Percentiles rank a stretch among this genome's conserved stretches.
Evolutionary conservation across 148 eudicot genomes (phyloP).

Genomic region (Cornus suecica): DNA sequence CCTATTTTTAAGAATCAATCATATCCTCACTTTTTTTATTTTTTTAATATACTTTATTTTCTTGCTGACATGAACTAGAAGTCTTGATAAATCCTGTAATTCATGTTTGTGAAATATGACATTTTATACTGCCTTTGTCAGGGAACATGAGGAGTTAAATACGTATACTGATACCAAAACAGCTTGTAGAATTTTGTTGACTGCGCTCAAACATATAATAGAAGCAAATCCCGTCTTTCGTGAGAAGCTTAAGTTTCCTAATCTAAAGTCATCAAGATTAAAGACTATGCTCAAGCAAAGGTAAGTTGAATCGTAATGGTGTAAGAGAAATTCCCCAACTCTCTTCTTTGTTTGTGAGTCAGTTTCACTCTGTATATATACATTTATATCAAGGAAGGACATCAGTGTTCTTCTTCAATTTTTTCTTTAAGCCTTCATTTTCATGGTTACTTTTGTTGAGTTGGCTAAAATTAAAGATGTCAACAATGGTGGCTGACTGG

Average conservation of each 20-base stretch:
- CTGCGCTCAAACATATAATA: conserved; percentile 73
- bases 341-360: background rate
- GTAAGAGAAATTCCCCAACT: background rate
- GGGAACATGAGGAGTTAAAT: conserved; percentile 90
- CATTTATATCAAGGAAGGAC: background rate
- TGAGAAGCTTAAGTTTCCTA: conserved; percentile 77
- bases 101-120: background rate
- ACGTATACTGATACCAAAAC: conserved; percentile 81
- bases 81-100: too few species aligned
- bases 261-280: conserved; percentile 72
- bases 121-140: conserved; percentile 21
- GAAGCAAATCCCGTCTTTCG: conserved; percentile 90
- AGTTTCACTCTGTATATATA: background rate
- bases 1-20: too few species aligned
- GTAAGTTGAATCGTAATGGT: conserved; percentile 24
- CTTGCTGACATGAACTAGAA: too few species aligned
- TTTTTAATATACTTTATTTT: too few species aligned
- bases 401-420: too few species aligned
- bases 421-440: too few species aligned
- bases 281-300: conserved; percentile 86
- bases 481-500: too few species aligned
- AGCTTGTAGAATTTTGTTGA: conserved; percentile 75
- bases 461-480: too few species aligned
- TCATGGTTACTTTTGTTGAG: too few species aligned
- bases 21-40: too few species aligned